Evolutionary conservation across 371 early-diverging fungal species (phyloP).

Genomic region (Mucor velutinosus): DNA sequence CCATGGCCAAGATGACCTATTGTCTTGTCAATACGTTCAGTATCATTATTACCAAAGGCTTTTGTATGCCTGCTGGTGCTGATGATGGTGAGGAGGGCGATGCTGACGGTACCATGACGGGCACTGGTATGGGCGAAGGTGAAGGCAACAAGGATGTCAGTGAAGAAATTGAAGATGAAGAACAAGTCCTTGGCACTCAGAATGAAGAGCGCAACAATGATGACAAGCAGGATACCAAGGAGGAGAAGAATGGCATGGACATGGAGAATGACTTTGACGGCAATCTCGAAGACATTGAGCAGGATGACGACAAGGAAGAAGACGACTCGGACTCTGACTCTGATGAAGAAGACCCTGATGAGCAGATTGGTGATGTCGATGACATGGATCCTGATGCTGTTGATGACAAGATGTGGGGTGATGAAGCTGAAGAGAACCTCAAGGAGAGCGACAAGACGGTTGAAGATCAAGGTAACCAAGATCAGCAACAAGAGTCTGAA

Average conservation of each 20-base stretch:
- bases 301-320: conserved; percentile 65
- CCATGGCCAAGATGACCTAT: conserved; percentile 66
- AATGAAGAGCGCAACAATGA: conserved; percentile 71
- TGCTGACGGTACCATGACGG: conserved; percentile 66
- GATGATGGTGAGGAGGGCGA: conserved; percentile 67
- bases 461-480: conserved; percentile 57
- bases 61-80: conserved; percentile 76
- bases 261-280: conserved; percentile 98
- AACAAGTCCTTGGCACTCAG: conserved; percentile 89
- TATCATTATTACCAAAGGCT: conserved; percentile 79
- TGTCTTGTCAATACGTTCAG: conserved; percentile 74
- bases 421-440: conserved; percentile 75
- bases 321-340: conserved; percentile 47
- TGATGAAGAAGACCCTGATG: conserved; percentile 76
- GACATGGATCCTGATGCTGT: conserved; percentile 87
- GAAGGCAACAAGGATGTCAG: conserved; percentile 95
- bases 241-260: conserved; percentile 93
- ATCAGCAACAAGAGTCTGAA: conserved; percentile 60
- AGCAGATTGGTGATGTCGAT: conserved; percentile 91
- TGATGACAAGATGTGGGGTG: conserved; percentile 98
- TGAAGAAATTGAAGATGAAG: conserved; percentile 95
- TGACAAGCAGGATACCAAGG: conserved; percentile 65
- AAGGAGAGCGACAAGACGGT: conserved; percentile 67
- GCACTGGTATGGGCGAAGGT: conserved; percentile 97
- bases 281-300: conserved; percentile 84